Evolutionary conservation across 441 rosid genomes (phyloP).

Genomic region (Aquilaria agallochum): DNA sequence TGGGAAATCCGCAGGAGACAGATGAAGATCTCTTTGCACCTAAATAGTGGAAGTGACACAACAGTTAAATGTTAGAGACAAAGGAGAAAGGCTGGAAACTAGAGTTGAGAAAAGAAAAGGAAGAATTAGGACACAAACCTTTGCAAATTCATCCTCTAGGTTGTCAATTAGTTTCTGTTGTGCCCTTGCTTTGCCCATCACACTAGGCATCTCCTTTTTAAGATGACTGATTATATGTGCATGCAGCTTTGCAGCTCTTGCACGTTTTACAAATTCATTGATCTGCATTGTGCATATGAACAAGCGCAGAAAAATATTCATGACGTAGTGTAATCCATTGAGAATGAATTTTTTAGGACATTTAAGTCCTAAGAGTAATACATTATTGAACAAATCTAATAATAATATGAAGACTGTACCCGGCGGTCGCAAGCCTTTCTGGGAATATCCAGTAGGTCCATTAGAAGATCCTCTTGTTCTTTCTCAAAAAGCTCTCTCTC

Average conservation of each 20-base stretch:
- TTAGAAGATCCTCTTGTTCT: conserved; percentile 58
- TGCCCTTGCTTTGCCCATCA: conserved; percentile 71
- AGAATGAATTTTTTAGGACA: too few species aligned
- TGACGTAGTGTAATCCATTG: neutral
- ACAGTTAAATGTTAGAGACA: neutral
- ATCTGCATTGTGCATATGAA: conserved; percentile 28
- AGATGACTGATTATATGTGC: conserved; percentile 71
- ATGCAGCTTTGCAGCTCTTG: conserved; percentile 65
- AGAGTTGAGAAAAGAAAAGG: neutral
- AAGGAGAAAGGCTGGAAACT: neutral
- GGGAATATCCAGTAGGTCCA: conserved; percentile 52
- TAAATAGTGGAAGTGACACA: conserved; percentile 14
- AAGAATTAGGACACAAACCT: conserved; percentile 25
- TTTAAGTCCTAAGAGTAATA: too few species aligned
- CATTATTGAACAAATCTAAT: too few species aligned
- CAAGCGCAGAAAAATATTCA: neutral
- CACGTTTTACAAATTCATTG: conserved; percentile 68
- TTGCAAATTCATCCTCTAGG: conserved; percentile 54
- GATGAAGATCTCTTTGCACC: conserved; percentile 85
- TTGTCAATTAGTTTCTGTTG: conserved; percentile 58
- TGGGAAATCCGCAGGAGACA: conserved; percentile 85
- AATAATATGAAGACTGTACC: conserved; percentile 18
- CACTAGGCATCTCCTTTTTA: conserved; percentile 64
- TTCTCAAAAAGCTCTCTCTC: conserved; percentile 58
- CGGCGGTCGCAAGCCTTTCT: conserved; percentile 64